Evolutionary conservation across 169 alveolate species (phyloP), one percentile per base, ranked within the genome.

Genomic region (Cryptosporidium muris): DNA sequence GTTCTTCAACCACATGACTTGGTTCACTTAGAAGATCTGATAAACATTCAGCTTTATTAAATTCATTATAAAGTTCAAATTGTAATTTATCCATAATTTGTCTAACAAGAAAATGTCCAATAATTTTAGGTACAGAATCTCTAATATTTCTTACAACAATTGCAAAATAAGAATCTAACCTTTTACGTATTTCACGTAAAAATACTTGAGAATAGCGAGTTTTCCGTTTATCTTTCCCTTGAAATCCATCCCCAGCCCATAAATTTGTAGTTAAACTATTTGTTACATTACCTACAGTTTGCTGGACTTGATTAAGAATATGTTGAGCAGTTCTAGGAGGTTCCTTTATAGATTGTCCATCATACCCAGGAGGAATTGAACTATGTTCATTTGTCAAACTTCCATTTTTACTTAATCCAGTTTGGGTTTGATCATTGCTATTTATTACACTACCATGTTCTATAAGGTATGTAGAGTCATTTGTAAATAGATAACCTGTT

Each of bases 41-140:
- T 58, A 92, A 80, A 53, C 66, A 65, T 58, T 89, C 93, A 53
- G 91, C 91, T 85, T 91, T 92, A 81, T 93, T 92, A 51, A 93
- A 88, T 51, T 91, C 82, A 52, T 90, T 91, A 80, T 93, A 94
- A n/a, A 94, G 89, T 66, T 92, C 92, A 63, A 93, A 91, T 74
- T 94, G 94, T 37, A 93, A 80, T 74, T 93, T 94, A 65, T 93
- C 97, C 89, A 94, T 89, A 58, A 92, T 81, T 47, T 89, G 88
- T 62, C 92, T 91, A 14, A 94, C 96, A 64, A 94, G 81, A 81
- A 97, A 97, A 89, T 94, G 95, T 8, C 99, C 99, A 63, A 98
- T 95, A 16, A 94, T 91, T 91, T 97, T 98, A 1, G 99, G 99
- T 12, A 98, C 97, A 14, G 97, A 89, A 90, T 98, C 99, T 89